These are phyloP conservation scores for Populus hybrid DNA, from an alignment of 441 rosid genomes.

Conservation along the genomic window DNA sequence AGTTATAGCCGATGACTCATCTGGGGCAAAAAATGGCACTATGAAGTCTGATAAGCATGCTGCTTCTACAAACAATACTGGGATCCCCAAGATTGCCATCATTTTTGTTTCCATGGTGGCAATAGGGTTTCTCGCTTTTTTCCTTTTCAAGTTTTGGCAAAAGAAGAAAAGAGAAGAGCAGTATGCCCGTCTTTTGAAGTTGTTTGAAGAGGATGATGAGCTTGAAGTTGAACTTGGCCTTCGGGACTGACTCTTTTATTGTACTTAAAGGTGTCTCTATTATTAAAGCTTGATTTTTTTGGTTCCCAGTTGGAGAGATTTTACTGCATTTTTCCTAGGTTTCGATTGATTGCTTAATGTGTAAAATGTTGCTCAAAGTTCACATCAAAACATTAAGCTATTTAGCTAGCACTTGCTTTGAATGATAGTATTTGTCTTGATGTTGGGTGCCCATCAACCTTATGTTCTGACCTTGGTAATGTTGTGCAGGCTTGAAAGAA, in stretches of 20 bases:
- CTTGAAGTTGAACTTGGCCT: slow-evolving; percentile 97
- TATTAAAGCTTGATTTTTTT: background rate
- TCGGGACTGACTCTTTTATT: slow-evolving; percentile 49
- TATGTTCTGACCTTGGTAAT: slow-evolving; percentile 1
- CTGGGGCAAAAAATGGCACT: slow-evolving; percentile 38
- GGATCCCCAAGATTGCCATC: slow-evolving; percentile 41
- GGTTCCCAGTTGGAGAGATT: background rate
- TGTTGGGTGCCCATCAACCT: background rate
- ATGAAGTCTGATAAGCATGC: slow-evolving; percentile 34
- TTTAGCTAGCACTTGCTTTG: background rate
- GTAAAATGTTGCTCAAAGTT: too few relatives aligned
- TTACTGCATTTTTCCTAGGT: background rate
- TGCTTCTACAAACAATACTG: slow-evolving; percentile 40
- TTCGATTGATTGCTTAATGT: background rate
- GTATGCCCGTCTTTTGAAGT: slow-evolving; percentile 83
- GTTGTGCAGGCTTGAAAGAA: slow-evolving; percentile 26
- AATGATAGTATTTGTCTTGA: background rate
- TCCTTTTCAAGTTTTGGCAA: slow-evolving; percentile 84
- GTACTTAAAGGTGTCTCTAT: slow-evolving; percentile 24
- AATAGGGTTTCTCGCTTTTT: slow-evolving; percentile 51
- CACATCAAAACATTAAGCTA: background rate
- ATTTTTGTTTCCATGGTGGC: slow-evolving; percentile 49
- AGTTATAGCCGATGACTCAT: slow-evolving; percentile 56
- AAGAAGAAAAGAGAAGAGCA: slow-evolving; percentile 98
- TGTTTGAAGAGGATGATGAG: slow-evolving; percentile 98